These are phyloP conservation scores for Spongispora temasekensis DNA, from an alignment of 1,284 basidiomycete species.

Conservation along the genomic window DNA sequence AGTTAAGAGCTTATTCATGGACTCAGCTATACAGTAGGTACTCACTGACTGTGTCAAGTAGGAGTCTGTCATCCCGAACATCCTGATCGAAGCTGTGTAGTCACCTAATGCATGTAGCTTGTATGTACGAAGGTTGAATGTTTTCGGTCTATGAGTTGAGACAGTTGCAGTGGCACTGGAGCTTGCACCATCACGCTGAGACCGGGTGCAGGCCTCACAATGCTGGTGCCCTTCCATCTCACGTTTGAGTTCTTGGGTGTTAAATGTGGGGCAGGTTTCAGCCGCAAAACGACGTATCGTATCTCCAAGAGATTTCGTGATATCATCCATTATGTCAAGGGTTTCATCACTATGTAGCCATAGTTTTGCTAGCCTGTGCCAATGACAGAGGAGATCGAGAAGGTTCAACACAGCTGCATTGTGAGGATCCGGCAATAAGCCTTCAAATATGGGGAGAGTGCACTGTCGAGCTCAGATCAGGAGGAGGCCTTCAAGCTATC, in stretches of 20 bases:
- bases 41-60: constrained; percentile 7
- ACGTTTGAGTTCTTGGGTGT: background rate
- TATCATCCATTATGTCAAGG: background rate
- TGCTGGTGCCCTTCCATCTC: background rate
- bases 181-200: background rate
- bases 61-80: no score
- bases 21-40: background rate
- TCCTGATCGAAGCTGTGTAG: constrained; percentile 10
- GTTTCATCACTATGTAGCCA: constrained; percentile 17
- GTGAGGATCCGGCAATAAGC: constrained; percentile 16
- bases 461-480: constrained; percentile 14
- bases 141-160: constrained; percentile 4
- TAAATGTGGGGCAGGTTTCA: constrained; percentile 4
- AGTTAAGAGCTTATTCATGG: background rate
- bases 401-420: constrained; percentile 11
- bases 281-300: background rate
- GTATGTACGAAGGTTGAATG: constrained; percentile 23
- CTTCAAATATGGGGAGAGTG: constrained; percentile 24
- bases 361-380: constrained; percentile 26
- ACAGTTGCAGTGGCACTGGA: background rate
- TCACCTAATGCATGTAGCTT: constrained; percentile 28
- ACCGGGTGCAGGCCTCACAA: background rate
- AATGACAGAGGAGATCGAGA: constrained; percentile 3
- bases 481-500: background rate
- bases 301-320: background rate